Evolutionary conservation across 305 asterid species (phyloP), one percentile per base, ranked within the genome.

Genomic region (Nicotiana rustica): DNA sequence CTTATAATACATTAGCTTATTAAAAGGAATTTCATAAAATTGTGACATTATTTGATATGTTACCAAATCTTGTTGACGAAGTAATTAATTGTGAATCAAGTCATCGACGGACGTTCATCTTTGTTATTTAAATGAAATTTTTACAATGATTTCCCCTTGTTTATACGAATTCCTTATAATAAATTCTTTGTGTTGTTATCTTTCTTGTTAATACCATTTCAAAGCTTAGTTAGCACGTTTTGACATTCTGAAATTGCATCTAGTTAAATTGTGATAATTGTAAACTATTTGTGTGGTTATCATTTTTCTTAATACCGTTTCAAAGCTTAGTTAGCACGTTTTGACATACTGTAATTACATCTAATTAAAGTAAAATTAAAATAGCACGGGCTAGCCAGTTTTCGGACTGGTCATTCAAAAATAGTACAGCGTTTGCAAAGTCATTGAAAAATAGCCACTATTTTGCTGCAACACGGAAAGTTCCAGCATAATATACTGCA

Each of bases 51-150:
- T 75, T 75, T 25, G 15, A 25, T 49, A 21, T 21, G 21, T 14
- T 73, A 49, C 79, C 79, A 49, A 75, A 75, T 55, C 80, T 75
- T 17, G 31, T 75, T 75, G 80, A 75, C 66, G 41, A 29, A 17
- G 31, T 75, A 52, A 75, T 10, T 52, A 41, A 0, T 52, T 13
- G 59, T 8, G 47, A 41, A 41, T 41, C 0, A 52, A 52, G 59
- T 52, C 6, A 52, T 52, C 59, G 2, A 52, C 17, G 6, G 59
- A 52, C 14, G 13, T 52, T 25, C 6, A 52, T 52, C 17, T 13
- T 52, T 52, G 17, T 12, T 52, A 1, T 52, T 17, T 52, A 3
- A 52, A 25, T 0, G 17, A 29, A 4, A 12, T 14, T 19, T 73
- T 14, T 47, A 44, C 60, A 19, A 44, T 70, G 5, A 47, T 21